A percentile compares a stretch with the other conserved stretches of the same genome.
These are phyloP conservation scores for Angophora floribunda DNA, from an alignment of 345 rosid species.

Conservation along the genomic window DNA sequence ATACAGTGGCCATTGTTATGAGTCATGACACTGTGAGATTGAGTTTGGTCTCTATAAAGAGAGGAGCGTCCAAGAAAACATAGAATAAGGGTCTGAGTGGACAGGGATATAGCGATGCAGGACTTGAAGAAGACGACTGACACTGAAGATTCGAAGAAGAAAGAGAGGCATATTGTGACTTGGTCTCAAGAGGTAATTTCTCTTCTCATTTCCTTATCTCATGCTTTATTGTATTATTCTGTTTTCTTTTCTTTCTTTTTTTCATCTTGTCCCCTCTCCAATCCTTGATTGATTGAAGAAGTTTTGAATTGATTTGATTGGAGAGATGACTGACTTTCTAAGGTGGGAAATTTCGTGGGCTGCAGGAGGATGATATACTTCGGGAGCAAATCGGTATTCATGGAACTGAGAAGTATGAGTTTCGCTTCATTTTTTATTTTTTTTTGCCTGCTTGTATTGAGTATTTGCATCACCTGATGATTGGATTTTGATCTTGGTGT, in stretches of 20 bases:
- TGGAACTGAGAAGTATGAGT: slow-evolving; percentile 82
- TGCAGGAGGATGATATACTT: slow-evolving; percentile 92
- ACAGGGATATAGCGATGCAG: not conserved
- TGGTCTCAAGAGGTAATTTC: slow-evolving; percentile 51
- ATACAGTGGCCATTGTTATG: not conserved
- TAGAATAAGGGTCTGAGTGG: not conserved
- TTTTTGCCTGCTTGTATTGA: not conserved
- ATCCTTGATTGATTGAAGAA: not conserved
- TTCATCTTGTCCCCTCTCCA: not conserved
- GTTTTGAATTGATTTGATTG: not conserved
- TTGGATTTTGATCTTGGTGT: slow-evolving; percentile 7
- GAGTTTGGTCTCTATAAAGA: not conserved
- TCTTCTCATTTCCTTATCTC: not conserved
- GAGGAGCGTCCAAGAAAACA: slow-evolving; percentile 1
- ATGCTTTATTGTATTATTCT: not conserved
- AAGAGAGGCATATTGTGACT: slow-evolving; percentile 19
- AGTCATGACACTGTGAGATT: not conserved
- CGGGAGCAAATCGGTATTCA: slow-evolving; percentile 65
- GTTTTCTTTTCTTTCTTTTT: not conserved
- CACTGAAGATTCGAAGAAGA: slow-evolving; percentile 4
- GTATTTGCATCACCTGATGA: not conserved
- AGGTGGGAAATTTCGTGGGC: not conserved
- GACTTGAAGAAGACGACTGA: not conserved
- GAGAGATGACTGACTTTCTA: slow-evolving; percentile 5
- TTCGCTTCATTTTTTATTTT: not conserved